A percentile compares a stretch with the other conserved stretches of the same genome.
phyloP scores from a whole-genome alignment of 257 asterid genomes.

The Forsythia viridissima region DNA sequence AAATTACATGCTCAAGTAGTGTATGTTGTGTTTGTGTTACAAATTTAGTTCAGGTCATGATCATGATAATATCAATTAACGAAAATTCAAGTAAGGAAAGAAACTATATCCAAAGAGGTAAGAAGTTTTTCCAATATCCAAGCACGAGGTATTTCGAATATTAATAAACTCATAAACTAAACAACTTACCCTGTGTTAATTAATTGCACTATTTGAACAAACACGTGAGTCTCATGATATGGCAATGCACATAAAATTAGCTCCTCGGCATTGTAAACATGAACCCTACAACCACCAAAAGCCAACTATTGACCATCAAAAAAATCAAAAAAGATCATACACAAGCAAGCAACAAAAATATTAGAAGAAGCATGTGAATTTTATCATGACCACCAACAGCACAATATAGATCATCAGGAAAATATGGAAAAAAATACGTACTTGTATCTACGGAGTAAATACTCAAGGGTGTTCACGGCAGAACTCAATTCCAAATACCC shows the following conservation, averaged over 20 bases:
- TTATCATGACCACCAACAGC: not conserved
- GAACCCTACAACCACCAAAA: constrained; percentile 53
- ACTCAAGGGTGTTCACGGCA: constrained; percentile 76
- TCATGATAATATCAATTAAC: not conserved
- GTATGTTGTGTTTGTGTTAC: not conserved
- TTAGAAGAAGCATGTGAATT: not conserved
- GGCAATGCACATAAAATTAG: constrained; percentile 86
- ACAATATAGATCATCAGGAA: not conserved
- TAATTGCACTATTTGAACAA: constrained; percentile 74
- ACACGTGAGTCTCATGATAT: constrained; percentile 80
- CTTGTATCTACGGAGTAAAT: constrained; percentile 89
- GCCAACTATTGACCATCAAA: constrained; percentile 1
- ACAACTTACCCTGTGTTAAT: constrained; percentile 66
- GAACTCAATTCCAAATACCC: constrained; percentile 65
- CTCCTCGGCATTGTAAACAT: constrained; percentile 67
- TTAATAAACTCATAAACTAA: not conserved
- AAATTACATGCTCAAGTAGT: not conserved
- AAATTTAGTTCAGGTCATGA: constrained; percentile 1
- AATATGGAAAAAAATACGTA: constrained; percentile 11
- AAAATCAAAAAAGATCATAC: not conserved
- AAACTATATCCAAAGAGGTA: not conserved
- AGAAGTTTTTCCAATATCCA: not conserved
- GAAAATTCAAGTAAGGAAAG: not conserved
- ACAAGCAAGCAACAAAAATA: not conserved
- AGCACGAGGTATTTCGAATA: not conserved